Evolutionary conservation across 495 filamentous ascomycete genomes (phyloP).

Genomic region (Penicillium herquei): DNA sequence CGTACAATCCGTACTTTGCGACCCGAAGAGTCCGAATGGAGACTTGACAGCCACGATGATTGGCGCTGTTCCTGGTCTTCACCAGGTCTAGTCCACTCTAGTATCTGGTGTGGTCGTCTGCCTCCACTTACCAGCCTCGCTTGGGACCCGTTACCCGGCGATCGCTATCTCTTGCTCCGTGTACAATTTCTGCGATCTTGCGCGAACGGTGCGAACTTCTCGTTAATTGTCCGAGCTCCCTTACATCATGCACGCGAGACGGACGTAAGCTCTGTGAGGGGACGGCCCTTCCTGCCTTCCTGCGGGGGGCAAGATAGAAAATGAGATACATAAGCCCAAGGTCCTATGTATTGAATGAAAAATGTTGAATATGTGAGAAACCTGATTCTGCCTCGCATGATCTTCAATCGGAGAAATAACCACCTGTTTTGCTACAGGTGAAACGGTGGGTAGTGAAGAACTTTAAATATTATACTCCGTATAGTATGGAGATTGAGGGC

Average conservation of each 20-base stretch:
- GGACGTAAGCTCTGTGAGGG: conserved; percentile 1
- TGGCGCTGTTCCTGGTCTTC: conserved; percentile 4
- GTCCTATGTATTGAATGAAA: too few species aligned
- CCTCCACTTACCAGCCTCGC: conserved; percentile 13
- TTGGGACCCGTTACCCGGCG: conserved; percentile 16
- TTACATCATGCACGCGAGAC: conserved; percentile 17
- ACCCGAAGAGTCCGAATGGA: neutral
- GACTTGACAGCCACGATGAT: neutral
- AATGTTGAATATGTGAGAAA: too few species aligned
- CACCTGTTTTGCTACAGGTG: too few species aligned
- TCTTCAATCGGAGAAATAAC: too few species aligned
- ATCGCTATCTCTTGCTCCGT: conserved; percentile 26
- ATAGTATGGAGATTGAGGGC: too few species aligned
- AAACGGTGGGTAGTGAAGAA: too few species aligned
- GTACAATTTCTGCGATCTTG: conserved; percentile 3
- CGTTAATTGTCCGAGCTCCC: conserved; percentile 10
- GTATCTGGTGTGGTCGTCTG: conserved; percentile 11
- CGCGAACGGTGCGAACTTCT: neutral
- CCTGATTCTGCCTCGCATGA: too few species aligned
- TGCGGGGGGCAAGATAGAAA: neutral
- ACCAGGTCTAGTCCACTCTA: conserved; percentile 6
- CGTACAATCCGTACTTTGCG: neutral
- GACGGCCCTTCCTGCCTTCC: neutral
- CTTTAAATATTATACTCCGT: too few species aligned
- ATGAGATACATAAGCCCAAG: neutral